Conservation (phyloP, 2,329 filamentous ascomycete genomes). For the Fusarium camptoceras region DNA sequence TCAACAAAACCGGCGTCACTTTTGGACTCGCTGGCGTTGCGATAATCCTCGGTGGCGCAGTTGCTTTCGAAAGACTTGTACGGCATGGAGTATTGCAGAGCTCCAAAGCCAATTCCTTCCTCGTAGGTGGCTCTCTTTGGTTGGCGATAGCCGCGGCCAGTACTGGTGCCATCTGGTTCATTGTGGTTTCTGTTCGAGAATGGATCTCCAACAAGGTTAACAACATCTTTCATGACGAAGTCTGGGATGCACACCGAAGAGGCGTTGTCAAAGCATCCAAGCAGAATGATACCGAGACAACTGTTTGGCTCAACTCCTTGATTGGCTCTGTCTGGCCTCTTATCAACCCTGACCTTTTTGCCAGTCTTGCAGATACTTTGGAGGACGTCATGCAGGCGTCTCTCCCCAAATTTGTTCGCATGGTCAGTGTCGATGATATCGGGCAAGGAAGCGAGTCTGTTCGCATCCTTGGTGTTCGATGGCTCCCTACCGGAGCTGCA, state of each 20-base stretch:
- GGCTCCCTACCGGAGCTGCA: conserved; percentile 78
- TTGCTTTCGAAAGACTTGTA: conserved; percentile 41
- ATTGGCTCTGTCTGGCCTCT: conserved; percentile 77
- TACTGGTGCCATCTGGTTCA: conserved; percentile 47
- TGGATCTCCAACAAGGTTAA: conserved; percentile 73
- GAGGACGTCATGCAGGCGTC: conserved; percentile 86
- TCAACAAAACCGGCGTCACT: conserved; percentile 52
- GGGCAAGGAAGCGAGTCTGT: conserved; percentile 79
- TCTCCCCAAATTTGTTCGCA: conserved; percentile 74
- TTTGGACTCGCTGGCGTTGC: conserved; percentile 53
- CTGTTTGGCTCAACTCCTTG: conserved; percentile 78
- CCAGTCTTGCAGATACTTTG: conserved; percentile 74
- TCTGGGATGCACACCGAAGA: conserved; percentile 73
- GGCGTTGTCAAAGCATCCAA: conserved; percentile 59
- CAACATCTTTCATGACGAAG: conserved; percentile 74
- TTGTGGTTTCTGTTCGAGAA: conserved; percentile 62
- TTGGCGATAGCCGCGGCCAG: conserved; percentile 44
- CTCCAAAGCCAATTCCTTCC: conserved; percentile 8
- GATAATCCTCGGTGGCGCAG: conserved; percentile 48
- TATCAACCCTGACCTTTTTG: conserved; percentile 80
- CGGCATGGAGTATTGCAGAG: conserved; percentile 17
- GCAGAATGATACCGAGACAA: conserved; percentile 68
- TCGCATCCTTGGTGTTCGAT: conserved; percentile 76
- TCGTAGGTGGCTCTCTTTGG: conserved; percentile 45
- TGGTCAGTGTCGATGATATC: conserved; percentile 81